These are phyloP conservation scores for Pseudogymnoascus sp. DNA, from an alignment of 2,329 filamentous ascomycete species.

Conservation along the genomic window DNA sequence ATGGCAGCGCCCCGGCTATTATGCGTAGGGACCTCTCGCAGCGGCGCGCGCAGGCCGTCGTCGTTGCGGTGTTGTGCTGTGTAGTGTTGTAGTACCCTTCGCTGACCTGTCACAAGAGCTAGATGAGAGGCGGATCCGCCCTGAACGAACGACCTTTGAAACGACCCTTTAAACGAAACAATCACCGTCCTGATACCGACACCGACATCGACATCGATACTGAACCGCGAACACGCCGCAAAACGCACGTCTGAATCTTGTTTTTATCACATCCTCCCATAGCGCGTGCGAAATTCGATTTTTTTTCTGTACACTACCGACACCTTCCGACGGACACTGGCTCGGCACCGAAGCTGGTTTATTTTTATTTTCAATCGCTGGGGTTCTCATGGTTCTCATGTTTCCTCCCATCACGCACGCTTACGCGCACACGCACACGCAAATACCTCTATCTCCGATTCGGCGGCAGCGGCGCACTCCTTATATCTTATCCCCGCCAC, in stretches of 20 bases:
- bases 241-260: not conserved
- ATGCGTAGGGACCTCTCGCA: not conserved
- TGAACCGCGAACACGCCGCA: not conserved
- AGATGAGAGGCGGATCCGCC: not conserved
- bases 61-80: not conserved
- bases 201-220: not conserved
- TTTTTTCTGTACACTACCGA: not conserved
- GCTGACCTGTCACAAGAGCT: not conserved
- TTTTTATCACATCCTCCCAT: not conserved
- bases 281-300: not conserved
- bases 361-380: not conserved
- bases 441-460: not conserved
- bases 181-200: not conserved
- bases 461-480: not conserved
- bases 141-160: not conserved
- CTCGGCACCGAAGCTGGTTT: not conserved
- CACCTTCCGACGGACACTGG: not conserved
- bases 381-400: not conserved
- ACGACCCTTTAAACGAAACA: not conserved
- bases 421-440: not conserved
- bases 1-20: not conserved
- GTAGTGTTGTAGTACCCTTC: not conserved
- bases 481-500: not conserved
- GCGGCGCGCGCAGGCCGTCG: not conserved
- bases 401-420: not conserved